Conservation (phyloP, 805 yeast genomes). For the Teunomyces aglyptinius region DNA sequence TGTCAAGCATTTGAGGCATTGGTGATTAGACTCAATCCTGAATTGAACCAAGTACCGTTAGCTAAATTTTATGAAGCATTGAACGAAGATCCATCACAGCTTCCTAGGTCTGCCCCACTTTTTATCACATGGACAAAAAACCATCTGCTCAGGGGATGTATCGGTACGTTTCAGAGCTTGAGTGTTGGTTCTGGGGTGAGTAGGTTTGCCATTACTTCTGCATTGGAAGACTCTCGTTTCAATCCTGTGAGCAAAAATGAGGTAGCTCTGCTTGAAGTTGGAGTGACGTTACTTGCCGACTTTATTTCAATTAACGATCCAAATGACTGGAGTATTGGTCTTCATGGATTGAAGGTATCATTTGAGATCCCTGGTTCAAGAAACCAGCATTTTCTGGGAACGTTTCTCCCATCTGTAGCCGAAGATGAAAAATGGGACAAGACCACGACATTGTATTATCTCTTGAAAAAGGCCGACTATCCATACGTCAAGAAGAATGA, state of each 20-base stretch:
- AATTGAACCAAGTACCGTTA: constrained; percentile 13
- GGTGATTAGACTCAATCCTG: constrained; percentile 16
- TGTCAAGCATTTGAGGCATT: constrained; percentile 38
- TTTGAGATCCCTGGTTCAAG: constrained; percentile 31
- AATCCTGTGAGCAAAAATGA: constrained; percentile 59
- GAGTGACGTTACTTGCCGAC: constrained; percentile 64
- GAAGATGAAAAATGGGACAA: constrained; percentile 82
- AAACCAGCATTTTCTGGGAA: constrained; percentile 56
- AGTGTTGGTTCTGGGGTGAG: constrained; percentile 57
- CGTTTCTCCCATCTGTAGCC: constrained; percentile 90
- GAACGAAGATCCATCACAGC: constrained; percentile 8
- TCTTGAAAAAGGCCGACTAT: constrained; percentile 71
- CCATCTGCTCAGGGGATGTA: constrained; percentile 76
- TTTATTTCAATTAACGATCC: constrained; percentile 53
- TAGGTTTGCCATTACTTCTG: constrained; percentile 59
- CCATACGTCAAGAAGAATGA: background rate
- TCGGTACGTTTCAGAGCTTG: constrained; percentile 75
- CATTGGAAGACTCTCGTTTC: constrained; percentile 78
- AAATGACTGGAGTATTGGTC: constrained; percentile 77
- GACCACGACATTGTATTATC: constrained; percentile 63
- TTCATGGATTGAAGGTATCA: constrained; percentile 71
- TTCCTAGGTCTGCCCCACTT: constrained; percentile 49
- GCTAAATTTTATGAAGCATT: constrained; percentile 11
- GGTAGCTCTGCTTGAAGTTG: constrained; percentile 50
- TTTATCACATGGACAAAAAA: constrained; percentile 84